Conservation (phyloP, 177 flowering plant genomes). For the Vitis hybrid region DNA sequence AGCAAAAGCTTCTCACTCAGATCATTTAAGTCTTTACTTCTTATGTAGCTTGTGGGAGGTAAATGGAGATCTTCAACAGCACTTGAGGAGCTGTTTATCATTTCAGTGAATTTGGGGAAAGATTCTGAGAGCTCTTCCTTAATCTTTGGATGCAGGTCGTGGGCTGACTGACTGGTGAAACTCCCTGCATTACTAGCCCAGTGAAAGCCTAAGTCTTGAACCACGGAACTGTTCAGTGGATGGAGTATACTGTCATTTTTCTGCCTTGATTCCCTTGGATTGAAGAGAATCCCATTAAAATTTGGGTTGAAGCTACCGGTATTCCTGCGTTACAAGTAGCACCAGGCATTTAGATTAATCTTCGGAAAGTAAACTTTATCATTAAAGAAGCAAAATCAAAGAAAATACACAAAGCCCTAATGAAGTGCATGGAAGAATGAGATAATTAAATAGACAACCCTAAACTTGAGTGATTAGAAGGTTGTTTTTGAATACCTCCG, state of each 20-base stretch:
- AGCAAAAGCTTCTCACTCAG: conserved; percentile 38
- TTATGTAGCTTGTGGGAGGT: conserved; percentile 25
- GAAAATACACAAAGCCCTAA: not conserved
- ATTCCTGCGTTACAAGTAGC: conserved; percentile 32
- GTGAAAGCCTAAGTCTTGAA: conserved; percentile 46
- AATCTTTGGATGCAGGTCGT: conserved; percentile 33
- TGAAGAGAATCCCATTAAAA: conserved; percentile 21
- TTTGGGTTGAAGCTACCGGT: conserved; percentile 15
- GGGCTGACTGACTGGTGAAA: conserved; percentile 24
- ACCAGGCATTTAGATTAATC: no score
- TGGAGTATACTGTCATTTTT: conserved; percentile 25
- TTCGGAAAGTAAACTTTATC: no score
- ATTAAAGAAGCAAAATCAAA: no score
- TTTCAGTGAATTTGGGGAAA: conserved; percentile 37
- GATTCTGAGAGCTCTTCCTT: conserved; percentile 45
- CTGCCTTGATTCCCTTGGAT: conserved; percentile 27
- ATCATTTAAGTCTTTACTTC: conserved; percentile 29
- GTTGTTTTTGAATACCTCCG: no score
- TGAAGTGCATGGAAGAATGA: not conserved
- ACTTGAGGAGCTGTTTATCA: conserved; percentile 24
- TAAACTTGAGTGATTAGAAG: no score
- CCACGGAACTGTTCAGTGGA: conserved; percentile 36
- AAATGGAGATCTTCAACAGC: conserved; percentile 25
- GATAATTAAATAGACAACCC: not conserved
- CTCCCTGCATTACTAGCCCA: conserved; percentile 29